Evolutionary conservation across 345 rosid species (phyloP).

Genomic region (Eucalyptus cloeziana): DNA sequence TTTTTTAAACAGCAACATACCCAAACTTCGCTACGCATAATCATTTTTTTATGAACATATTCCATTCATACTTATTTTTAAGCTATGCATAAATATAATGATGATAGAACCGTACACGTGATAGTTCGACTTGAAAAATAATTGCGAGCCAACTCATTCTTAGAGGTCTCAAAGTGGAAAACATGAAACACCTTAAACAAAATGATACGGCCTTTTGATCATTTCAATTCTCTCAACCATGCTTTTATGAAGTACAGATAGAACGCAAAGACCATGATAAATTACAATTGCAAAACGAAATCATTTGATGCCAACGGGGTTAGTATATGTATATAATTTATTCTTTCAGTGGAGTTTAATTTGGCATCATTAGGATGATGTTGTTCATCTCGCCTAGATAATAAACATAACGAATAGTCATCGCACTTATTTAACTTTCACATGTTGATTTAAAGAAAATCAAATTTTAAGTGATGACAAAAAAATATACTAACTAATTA

Average conservation of each 20-base stretch:
- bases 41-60: neutral
- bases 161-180: neutral
- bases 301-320: neutral
- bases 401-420: neutral
- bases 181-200: neutral
- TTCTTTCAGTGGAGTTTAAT: neutral
- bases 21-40: neutral
- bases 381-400: neutral
- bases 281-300: neutral
- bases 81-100: neutral
- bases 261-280: neutral
- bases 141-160: neutral
- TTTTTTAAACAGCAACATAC: neutral
- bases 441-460: neutral
- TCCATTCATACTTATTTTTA: neutral
- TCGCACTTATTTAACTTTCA: neutral
- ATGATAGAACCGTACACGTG: neutral
- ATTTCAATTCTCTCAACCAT: neutral
- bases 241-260: neutral
- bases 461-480: neutral
- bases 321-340: neutral
- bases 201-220: neutral
- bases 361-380: neutral
- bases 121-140: neutral
- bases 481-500: neutral